Evolutionary conservation across 225 moss, liverwort and hornwort species (phyloP).

Genomic region (Pseudisothecium myosuroides): DNA sequence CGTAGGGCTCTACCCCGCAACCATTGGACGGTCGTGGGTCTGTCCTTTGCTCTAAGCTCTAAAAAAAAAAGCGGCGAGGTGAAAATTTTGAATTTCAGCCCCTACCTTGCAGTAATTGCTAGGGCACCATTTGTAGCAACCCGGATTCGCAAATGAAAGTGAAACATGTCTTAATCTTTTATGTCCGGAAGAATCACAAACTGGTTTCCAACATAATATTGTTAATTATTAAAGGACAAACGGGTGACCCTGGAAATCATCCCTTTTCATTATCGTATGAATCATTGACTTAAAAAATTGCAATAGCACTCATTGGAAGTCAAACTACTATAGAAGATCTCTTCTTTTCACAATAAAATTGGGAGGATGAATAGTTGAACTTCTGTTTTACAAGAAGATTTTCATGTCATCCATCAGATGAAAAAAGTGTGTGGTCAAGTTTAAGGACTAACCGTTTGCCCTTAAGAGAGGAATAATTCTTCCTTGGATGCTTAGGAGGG

Average conservation of each 20-base stretch:
- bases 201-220: neutral
- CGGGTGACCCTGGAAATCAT: no score
- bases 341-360: no score
- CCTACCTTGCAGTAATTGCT: neutral
- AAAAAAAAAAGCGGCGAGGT: neutral
- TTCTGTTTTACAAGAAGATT: no score
- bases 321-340: no score
- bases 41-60: neutral
- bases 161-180: neutral
- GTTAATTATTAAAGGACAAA: no score
- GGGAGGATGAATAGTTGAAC: no score
- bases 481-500: fast-evolving
- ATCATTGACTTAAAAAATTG: no score
- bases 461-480: neutral
- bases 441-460: no score
- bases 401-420: no score
- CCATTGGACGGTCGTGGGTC: neutral
- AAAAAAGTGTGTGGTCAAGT: no score
- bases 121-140: fast-evolving
- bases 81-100: neutral
- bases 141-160: neutral
- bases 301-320: no score
- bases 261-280: no score
- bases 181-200: fast-evolving
- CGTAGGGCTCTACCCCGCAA: neutral